Evolutionary conservation across 352 stramenopile genomes (phyloP).

Genomic region (Pythium utonaiense): DNA sequence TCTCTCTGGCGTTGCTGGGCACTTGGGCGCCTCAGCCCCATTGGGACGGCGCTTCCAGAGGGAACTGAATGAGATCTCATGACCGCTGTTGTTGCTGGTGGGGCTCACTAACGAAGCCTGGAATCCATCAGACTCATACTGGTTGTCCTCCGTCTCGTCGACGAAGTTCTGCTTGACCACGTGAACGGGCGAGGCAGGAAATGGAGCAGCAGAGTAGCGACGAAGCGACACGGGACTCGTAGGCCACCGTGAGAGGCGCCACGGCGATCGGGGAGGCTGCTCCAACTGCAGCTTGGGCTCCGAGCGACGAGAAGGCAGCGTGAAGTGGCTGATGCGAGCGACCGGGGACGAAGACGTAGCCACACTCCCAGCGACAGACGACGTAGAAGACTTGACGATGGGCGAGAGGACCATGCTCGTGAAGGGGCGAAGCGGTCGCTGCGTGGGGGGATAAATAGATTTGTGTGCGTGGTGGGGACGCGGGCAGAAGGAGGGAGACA

Average conservation of each 20-base stretch:
- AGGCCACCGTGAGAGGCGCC: slow-evolving; percentile 20
- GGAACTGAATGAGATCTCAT: slow-evolving; percentile 12
- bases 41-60: slow-evolving; percentile 17
- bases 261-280: slow-evolving; percentile 6
- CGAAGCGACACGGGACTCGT: slow-evolving; percentile 20
- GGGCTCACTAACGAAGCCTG: neutral
- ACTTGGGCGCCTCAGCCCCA: neutral
- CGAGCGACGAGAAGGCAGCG: slow-evolving; percentile 17
- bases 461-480: neutral
- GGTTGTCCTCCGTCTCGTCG: slow-evolving; percentile 16
- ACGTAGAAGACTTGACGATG: slow-evolving; percentile 4
- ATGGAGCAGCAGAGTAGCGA: slow-evolving; percentile 13
- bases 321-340: slow-evolving; percentile 7
- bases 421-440: neutral
- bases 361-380: neutral
- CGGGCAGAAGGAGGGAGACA: neutral
- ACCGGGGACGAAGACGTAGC: neutral
- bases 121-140: slow-evolving; percentile 7
- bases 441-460: neutral
- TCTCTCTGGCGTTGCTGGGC: neutral
- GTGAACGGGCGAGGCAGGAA: slow-evolving; percentile 12
- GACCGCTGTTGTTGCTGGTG: slow-evolving; percentile 5
- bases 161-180: slow-evolving; percentile 18
- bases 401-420: slow-evolving; percentile 18
- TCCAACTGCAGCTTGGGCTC: slow-evolving; percentile 25